These are phyloP conservation scores for Bothriochloa decipiens DNA, from an alignment of 176 grass and related monocot species.

Conservation along the genomic window DNA sequence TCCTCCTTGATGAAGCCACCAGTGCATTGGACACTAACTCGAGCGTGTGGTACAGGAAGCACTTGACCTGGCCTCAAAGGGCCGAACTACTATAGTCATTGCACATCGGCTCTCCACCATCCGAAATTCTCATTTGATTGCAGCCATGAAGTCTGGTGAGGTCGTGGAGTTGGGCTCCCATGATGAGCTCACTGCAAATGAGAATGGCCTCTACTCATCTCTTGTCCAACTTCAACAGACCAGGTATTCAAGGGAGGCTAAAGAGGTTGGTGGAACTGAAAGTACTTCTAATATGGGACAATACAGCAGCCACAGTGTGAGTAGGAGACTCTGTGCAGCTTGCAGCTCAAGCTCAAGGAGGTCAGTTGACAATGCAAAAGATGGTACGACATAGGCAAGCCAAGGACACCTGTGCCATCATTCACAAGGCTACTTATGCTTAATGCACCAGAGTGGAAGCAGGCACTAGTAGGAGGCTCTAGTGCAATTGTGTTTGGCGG, in stretches of 20 bases:
- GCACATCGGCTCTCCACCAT: too few species aligned
- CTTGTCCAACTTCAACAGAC: slow-evolving; percentile 51
- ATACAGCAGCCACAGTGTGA: slow-evolving; percentile 70
- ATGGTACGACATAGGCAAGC: slow-evolving; percentile 35
- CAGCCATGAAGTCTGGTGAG: too few species aligned
- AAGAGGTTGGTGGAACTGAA: slow-evolving; percentile 37
- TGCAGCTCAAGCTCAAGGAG: slow-evolving; percentile 71
- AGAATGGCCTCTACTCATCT: too few species aligned
- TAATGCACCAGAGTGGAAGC: slow-evolving; percentile 93
- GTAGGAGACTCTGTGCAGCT: slow-evolving; percentile 63
- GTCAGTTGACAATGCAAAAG: slow-evolving; percentile 48
- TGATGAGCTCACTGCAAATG: too few species aligned
- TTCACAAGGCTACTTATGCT: slow-evolving; percentile 81
- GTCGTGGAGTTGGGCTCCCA: too few species aligned
- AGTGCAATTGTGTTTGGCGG: slow-evolving; percentile 66
- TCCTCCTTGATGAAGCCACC: too few species aligned
- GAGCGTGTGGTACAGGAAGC: too few species aligned
- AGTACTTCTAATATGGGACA: slow-evolving; percentile 31
- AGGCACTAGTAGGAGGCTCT: slow-evolving; percentile 55
- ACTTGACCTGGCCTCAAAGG: too few species aligned
- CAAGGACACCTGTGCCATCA: slow-evolving; percentile 59
- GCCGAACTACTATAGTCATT: too few species aligned
- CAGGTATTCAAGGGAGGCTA: slow-evolving; percentile 35
- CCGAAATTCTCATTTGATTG: too few species aligned
- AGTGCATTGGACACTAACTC: too few species aligned